Evolutionary conservation across 176 grass and related monocot species (phyloP), one percentile per base, ranked within the genome.

Genomic region (Carex pumila): DNA sequence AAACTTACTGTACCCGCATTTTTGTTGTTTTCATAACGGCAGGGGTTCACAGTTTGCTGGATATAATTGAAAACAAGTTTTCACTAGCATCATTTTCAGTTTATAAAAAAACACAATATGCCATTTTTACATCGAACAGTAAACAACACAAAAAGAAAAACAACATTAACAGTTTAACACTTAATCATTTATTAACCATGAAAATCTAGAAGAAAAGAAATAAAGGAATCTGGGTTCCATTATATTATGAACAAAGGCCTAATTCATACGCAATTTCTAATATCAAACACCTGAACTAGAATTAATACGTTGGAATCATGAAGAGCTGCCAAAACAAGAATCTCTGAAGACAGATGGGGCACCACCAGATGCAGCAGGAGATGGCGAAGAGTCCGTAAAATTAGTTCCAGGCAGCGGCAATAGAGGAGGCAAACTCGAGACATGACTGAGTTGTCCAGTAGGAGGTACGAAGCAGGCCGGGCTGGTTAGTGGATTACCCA

Each of bases 321-420:
- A 78, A 17, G 52, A 34, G 19, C 71, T 30, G 0, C 71, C 47
- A 31, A 82, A 73, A 36, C 89, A 84, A 76, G 89, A 31, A 83
- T 97, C 92, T 71, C 79, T 91, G 82, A 94, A 94, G 22, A 92
- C 84, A 0, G 95, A 94, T 47, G 90, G 88, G 43, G 80, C 84
- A 65, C 90, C 90, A 79, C 91, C 94, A 3, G 95, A 97, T 69
- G 85, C 90, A 15, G 90, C 95, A 0, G 95, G 94, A 32, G 94
- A 94, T 67, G 87, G 92, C 0, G 92, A 97, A 13, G 87, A 92
- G n/a, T 85, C 89, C 63, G 87, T 83, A 83, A 87, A 97, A 85
- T 89, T 90, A 34, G 60, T 72, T 84, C 79, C 89, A 63, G 90
- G 86, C 82, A 94, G 39, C 39, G 85, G 80, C 37, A 82, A 88